Evolutionary conservation across 2,329 filamentous ascomycete species (phyloP).

Genomic region (Penicillium sp.): DNA sequence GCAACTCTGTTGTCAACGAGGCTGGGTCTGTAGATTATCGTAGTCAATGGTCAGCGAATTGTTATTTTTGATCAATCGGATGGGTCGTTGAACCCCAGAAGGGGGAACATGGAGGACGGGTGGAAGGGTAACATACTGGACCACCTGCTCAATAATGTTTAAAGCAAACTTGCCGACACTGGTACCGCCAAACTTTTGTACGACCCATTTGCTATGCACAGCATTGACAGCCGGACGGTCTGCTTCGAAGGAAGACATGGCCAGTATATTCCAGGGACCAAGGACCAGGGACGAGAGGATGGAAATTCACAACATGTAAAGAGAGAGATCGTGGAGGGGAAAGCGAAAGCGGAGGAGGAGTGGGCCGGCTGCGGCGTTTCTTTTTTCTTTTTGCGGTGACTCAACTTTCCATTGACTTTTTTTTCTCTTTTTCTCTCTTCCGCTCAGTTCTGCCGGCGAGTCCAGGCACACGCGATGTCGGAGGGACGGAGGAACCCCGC

Average conservation of each 20-base stretch:
- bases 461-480: constrained; percentile 29
- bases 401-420: constrained; percentile 24
- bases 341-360: constrained; percentile 36
- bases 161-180: constrained; percentile 92
- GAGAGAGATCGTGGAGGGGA: constrained; percentile 19
- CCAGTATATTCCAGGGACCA: constrained; percentile 13
- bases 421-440: constrained; percentile 7
- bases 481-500: constrained; percentile 17
- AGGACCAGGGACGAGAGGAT: constrained; percentile 13
- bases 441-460: constrained; percentile 4
- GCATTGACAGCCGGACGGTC: constrained; percentile 20
- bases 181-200: constrained; percentile 95
- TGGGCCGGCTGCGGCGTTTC: constrained; percentile 27
- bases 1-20: constrained; percentile 76
- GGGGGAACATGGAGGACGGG: constrained; percentile 4
- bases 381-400: constrained; percentile 16
- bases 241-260: constrained; percentile 26
- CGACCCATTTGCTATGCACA: constrained; percentile 68
- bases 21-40: constrained; percentile 56
- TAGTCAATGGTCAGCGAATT: constrained; percentile 6
- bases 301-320: constrained; percentile 28
- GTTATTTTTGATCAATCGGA: constrained; percentile 3
- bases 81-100: background rate
- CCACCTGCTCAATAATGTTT: constrained; percentile 74
- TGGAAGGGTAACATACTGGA: constrained; percentile 56